phyloP scores from a whole-genome alignment of 352 stramenopile species.

The Phytophthora constricta region DNA sequence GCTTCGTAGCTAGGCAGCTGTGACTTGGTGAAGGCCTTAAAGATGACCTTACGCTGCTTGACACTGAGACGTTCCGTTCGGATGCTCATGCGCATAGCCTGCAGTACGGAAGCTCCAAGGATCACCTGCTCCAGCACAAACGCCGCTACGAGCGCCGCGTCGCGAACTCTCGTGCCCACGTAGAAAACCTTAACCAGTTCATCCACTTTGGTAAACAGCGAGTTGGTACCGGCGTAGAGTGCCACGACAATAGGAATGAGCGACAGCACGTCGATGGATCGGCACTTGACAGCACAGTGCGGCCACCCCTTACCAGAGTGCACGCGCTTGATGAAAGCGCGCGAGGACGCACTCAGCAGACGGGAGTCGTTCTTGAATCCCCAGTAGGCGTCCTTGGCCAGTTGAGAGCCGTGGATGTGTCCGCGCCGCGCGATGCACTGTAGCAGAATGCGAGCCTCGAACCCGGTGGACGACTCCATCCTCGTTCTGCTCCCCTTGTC shows the following conservation, averaged over 20 bases:
- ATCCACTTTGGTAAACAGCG: constrained; percentile 83
- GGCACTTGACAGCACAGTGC: constrained; percentile 77
- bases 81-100: constrained; percentile 88
- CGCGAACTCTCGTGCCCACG: constrained; percentile 68
- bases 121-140: constrained; percentile 87
- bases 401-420: constrained; percentile 71
- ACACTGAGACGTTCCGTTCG: constrained; percentile 78
- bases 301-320: constrained; percentile 75
- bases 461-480: constrained; percentile 82
- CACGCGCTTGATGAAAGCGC: constrained; percentile 80
- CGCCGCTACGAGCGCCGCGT: constrained; percentile 71
- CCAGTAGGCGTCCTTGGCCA: constrained; percentile 85
- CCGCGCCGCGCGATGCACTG: constrained; percentile 75
- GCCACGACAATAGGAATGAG: constrained; percentile 79
- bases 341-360: constrained; percentile 70
- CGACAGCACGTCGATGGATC: constrained; percentile 81
- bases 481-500: constrained; percentile 40
- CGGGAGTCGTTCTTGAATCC: constrained; percentile 84
- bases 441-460: constrained; percentile 78
- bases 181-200: constrained; percentile 86
- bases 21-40: constrained; percentile 87
- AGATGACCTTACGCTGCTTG: constrained; percentile 86
- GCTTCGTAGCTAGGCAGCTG: constrained; percentile 81
- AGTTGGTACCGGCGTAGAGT: constrained; percentile 80
- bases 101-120: constrained; percentile 73